Percentiles rank a stretch among this genome's conserved stretches.
phyloP scores from a whole-genome alignment of 192 early-diverging fungal species.

The Allomyces macrogynus region DNA sequence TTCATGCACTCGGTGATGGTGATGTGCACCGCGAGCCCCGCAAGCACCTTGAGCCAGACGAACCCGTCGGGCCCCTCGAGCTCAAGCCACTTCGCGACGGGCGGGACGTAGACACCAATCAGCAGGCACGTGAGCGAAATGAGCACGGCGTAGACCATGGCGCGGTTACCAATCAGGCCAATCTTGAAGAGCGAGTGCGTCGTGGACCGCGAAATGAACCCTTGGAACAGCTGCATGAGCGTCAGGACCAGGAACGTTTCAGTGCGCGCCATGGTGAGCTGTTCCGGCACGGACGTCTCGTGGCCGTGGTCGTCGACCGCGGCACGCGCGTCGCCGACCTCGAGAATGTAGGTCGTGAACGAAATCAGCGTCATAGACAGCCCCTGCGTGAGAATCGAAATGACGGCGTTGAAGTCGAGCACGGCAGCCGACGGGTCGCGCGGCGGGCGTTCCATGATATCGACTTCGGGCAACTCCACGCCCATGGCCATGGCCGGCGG shows the following conservation, averaged over 20 bases:
- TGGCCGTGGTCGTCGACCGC: slow-evolving; percentile 1
- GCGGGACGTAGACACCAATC: slow-evolving; percentile 60
- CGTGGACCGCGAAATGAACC: slow-evolving; percentile 62
- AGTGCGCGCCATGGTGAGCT: slow-evolving; percentile 21
- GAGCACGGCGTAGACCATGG: slow-evolving; percentile 58
- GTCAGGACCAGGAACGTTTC: slow-evolving; percentile 63
- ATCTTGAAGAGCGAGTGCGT: slow-evolving; percentile 49
- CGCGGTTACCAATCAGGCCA: slow-evolving; percentile 53
- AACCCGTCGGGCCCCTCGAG: slow-evolving; percentile 29
- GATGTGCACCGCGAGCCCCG: slow-evolving; percentile 29
- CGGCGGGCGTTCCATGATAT: slow-evolving; percentile 68
- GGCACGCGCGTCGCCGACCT: slow-evolving; percentile 7
- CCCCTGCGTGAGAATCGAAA: slow-evolving; percentile 52
- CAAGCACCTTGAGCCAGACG: slow-evolving; percentile 43
- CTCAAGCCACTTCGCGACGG: slow-evolving; percentile 33
- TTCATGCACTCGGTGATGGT: slow-evolving; percentile 39
- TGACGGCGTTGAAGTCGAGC: slow-evolving; percentile 35
- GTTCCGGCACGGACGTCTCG: slow-evolving; percentile 5
- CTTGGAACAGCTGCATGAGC: slow-evolving; percentile 68
- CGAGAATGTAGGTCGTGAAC: slow-evolving; percentile 37
- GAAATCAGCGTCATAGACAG: slow-evolving; percentile 41
- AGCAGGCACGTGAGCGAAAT: slow-evolving; percentile 48
- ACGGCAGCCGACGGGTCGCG: slow-evolving; percentile 55
- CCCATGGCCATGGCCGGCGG: slow-evolving; percentile 89
- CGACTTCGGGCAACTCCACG: slow-evolving; percentile 64